These are phyloP conservation scores for Hirschioporus abietinus DNA, from an alignment of 768 basidiomycete species.

Conservation along the genomic window DNA sequence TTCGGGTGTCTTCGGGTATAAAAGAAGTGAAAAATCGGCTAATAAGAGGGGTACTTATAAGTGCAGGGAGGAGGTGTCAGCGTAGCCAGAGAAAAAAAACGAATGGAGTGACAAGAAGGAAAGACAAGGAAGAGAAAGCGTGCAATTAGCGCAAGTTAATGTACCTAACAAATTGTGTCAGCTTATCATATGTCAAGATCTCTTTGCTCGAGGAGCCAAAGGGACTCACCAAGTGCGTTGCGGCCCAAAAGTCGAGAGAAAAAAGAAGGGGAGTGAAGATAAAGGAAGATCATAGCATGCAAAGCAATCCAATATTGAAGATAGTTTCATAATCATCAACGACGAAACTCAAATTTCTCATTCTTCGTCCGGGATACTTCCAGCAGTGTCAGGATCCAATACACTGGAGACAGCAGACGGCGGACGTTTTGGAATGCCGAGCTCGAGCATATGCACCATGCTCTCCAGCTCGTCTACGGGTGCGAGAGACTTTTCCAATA, in stretches of 20 bases:
- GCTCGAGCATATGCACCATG: slow-evolving; percentile 63
- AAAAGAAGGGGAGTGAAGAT: not conserved
- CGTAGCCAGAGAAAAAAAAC: not conserved
- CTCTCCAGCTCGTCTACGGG: slow-evolving; percentile 48
- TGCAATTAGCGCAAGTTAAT: slow-evolving; percentile 1
- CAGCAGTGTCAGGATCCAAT: slow-evolving; percentile 2
- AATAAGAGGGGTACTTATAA: not conserved
- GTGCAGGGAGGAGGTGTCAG: not conserved
- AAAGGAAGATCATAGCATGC: not conserved
- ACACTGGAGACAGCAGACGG: slow-evolving; percentile 10
- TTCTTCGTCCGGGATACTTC: slow-evolving; percentile 18
- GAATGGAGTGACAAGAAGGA: not conserved
- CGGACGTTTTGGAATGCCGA: slow-evolving; percentile 30
- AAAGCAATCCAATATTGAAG: not conserved
- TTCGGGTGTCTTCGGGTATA: not conserved
- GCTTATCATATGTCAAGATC: not conserved
- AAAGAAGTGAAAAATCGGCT: not conserved
- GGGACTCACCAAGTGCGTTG: not conserved
- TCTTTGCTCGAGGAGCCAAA: not conserved
- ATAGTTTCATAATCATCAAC: too few species aligned
- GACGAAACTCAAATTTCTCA: not conserved
- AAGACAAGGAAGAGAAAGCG: not conserved
- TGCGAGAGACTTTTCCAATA: slow-evolving; percentile 11
- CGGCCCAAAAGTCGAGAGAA: not conserved
- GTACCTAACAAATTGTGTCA: not conserved